Evolutionary conservation across 2,329 filamentous ascomycete genomes (phyloP).

Genomic region (Arthroderma sp.): DNA sequence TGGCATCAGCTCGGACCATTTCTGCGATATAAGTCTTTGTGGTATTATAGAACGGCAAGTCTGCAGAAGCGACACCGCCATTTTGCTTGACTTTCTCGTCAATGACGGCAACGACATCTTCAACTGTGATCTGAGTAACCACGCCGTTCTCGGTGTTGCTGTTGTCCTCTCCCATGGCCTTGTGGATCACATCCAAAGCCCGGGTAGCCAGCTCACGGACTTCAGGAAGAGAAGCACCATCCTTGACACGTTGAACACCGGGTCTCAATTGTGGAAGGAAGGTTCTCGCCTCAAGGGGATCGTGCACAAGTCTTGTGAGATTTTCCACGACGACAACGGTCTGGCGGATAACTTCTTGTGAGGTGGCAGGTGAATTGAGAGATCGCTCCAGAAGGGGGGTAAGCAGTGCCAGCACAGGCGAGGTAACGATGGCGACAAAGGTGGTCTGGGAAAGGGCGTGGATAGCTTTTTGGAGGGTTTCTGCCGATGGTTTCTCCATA

Average conservation of each 20-base stretch:
- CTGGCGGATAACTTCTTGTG: slow-evolving; percentile 88
- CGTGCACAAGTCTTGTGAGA: slow-evolving; percentile 93
- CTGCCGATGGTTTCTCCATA: slow-evolving; percentile 83
- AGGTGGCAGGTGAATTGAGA: slow-evolving; percentile 77
- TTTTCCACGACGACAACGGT: slow-evolving; percentile 96
- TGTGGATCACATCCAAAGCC: slow-evolving; percentile 75
- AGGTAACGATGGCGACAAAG: slow-evolving; percentile 94
- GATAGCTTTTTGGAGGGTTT: slow-evolving; percentile 87
- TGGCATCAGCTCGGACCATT: slow-evolving; percentile 79
- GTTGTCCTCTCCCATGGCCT: slow-evolving; percentile 69
- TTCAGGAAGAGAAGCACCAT: slow-evolving; percentile 83
- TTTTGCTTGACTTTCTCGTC: slow-evolving; percentile 65
- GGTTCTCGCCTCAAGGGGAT: slow-evolving; percentile 81
- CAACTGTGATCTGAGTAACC: slow-evolving; percentile 49
- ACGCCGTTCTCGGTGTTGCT: slow-evolving; percentile 39
- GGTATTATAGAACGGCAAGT: slow-evolving; percentile 48
- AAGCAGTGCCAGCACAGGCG: slow-evolving; percentile 82
- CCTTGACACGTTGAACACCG: slow-evolving; percentile 77
- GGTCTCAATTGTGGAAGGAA: slow-evolving; percentile 92
- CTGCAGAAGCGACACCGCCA: slow-evolving; percentile 49
- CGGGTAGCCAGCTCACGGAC: slow-evolving; percentile 80
- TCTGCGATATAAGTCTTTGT: slow-evolving; percentile 63
- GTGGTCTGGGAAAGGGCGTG: slow-evolving; percentile 94
- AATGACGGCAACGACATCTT: slow-evolving; percentile 59
- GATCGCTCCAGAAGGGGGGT: slow-evolving; percentile 91